Percentiles rank a stretch among this genome's conserved stretches.
These are phyloP conservation scores for Lentithecium fluviatile DNA, from an alignment of 495 filamentous ascomycete genomes.

Conservation along the genomic window DNA sequence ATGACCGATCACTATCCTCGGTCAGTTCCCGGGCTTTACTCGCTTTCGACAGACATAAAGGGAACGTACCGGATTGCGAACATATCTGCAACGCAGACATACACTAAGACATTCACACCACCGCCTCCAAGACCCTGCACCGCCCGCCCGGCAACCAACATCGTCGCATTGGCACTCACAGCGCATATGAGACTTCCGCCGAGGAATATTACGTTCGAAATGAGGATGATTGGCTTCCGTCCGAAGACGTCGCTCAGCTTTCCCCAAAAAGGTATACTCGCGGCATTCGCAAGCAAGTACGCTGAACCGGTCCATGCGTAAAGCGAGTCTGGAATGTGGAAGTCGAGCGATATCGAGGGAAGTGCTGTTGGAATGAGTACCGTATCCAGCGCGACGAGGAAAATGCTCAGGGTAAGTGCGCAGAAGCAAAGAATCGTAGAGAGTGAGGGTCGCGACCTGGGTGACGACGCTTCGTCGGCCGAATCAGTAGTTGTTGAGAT, in stretches of 20 bases:
- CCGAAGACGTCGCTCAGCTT: slow-evolving; percentile 39
- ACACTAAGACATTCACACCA: slow-evolving; percentile 36
- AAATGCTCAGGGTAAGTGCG: slow-evolving; percentile 22
- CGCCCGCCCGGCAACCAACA: slow-evolving; percentile 37
- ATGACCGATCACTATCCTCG: slow-evolving; percentile 54
- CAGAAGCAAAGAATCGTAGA: slow-evolving; percentile 17
- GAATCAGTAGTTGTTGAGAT: neutral
- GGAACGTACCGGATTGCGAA: slow-evolving; percentile 26
- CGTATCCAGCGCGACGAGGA: slow-evolving; percentile 36
- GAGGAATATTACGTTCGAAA: slow-evolving; percentile 34
- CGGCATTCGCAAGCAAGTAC: slow-evolving; percentile 32
- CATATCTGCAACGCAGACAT: slow-evolving; percentile 36
- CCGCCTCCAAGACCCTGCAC: slow-evolving; percentile 42
- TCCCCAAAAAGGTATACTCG: slow-evolving; percentile 30
- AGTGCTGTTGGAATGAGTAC: slow-evolving; percentile 35
- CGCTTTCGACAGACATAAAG: neutral
- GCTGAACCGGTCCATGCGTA: slow-evolving; percentile 36
- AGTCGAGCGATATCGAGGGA: slow-evolving; percentile 30
- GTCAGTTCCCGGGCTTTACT: neutral
- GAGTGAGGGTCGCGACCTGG: neutral
- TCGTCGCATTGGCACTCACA: slow-evolving; percentile 22
- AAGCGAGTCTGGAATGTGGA: slow-evolving; percentile 26
- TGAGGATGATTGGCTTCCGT: slow-evolving; percentile 38
- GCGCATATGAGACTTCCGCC: slow-evolving; percentile 39
- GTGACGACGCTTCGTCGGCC: neutral